These are phyloP conservation scores for Dillenia turbinata DNA, from an alignment of 164 flowering plant genomes.

Conservation along the genomic window DNA sequence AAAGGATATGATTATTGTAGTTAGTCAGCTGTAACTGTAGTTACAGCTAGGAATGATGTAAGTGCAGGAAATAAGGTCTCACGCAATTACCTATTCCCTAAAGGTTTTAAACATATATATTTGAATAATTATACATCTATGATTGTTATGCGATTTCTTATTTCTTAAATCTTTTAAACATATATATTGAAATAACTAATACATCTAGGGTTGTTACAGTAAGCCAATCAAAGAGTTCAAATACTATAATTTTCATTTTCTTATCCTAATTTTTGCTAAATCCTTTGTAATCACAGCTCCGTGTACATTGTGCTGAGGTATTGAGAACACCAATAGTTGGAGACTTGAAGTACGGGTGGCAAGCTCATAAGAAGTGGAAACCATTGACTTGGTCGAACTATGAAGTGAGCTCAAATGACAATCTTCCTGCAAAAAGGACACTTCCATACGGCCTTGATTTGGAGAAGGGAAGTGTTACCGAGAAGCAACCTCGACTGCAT, in stretches of 20 bases:
- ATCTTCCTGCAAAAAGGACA: constrained; percentile 13
- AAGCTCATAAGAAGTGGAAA: constrained; percentile 68
- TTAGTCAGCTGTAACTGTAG: no score
- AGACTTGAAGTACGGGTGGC: constrained; percentile 93
- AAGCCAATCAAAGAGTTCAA: no score
- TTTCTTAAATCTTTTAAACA: not conserved
- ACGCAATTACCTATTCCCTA: not conserved
- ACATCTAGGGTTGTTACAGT: no score
- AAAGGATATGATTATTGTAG: no score
- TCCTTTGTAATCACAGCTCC: constrained; percentile 47
- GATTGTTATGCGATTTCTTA: not conserved
- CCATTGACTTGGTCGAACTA: constrained; percentile 17
- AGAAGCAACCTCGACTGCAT: constrained; percentile 63
- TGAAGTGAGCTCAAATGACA: constrained; percentile 13
- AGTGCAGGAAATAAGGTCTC: no score
- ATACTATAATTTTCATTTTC: not conserved
- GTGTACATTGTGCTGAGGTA: constrained; percentile 94
- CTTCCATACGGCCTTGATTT: constrained; percentile 48
- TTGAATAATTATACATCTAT: not conserved
- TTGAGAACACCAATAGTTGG: constrained; percentile 96
- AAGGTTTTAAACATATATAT: not conserved
- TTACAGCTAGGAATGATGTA: no score
- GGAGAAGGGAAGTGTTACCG: constrained; percentile 58
- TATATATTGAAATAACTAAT: no score
- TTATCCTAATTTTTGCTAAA: not conserved